Percentiles rank a stretch among this genome's conserved stretches.
Evolutionary conservation across 257 asterid genomes (phyloP).

Genomic region (Eustoma russellianum): DNA sequence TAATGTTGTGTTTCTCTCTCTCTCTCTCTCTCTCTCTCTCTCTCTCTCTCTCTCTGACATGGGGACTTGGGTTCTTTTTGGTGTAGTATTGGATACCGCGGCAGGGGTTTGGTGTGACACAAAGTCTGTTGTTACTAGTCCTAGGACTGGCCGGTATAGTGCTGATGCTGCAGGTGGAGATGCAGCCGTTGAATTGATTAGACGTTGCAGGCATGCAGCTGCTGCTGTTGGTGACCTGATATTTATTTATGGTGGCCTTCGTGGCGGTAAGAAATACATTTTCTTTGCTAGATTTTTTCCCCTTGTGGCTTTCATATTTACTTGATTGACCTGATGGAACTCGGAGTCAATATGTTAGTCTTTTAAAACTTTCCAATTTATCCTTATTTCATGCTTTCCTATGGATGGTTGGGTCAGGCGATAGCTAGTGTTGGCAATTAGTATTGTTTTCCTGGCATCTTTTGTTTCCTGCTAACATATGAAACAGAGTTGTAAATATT

Average conservation of each 20-base stretch:
- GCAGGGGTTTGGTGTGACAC: conserved; percentile 99
- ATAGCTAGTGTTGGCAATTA: too few species aligned
- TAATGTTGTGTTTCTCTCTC: background rate
- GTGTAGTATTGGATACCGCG: conserved; percentile 90
- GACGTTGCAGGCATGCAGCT: conserved; percentile 98
- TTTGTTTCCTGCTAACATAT: too few species aligned
- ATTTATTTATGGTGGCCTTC: conserved; percentile 93
- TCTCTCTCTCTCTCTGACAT: too few species aligned
- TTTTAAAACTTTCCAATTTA: background rate
- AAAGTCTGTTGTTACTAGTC: conserved; percentile 87
- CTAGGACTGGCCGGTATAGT: conserved; percentile 93
- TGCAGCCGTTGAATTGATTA: conserved; percentile 94
- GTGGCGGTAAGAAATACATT: conserved; percentile 70
- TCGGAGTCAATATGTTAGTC: too few species aligned
- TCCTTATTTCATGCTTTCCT: background rate
- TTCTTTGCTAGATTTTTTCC: background rate
- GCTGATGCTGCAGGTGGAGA: conserved; percentile 99
- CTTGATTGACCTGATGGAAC: too few species aligned
- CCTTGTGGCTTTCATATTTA: too few species aligned
- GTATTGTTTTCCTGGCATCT: background rate
- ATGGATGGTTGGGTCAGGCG: too few species aligned
- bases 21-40: background rate
- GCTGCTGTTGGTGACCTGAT: conserved; percentile 96
- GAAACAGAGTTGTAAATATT: background rate
- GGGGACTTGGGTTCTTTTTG: conserved; percentile 5